These are phyloP conservation scores for Fremontodendron californicum DNA, from an alignment of 345 rosid genomes.

Conservation along the genomic window DNA sequence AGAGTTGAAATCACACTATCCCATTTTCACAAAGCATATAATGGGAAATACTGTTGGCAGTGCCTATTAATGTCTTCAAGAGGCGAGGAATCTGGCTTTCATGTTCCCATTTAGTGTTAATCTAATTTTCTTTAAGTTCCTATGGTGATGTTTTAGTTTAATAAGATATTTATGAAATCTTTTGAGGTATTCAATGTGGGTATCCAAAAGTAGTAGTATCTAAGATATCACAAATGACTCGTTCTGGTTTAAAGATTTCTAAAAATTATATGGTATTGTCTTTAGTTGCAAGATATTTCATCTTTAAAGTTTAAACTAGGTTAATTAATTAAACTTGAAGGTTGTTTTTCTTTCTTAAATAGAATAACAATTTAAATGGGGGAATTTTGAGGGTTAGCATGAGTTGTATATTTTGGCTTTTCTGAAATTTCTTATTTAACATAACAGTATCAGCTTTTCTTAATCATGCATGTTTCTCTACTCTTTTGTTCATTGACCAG, in stretches of 20 bases:
- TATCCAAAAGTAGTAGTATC: background rate
- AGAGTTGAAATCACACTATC: background rate
- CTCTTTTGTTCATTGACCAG: background rate
- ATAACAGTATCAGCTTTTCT: background rate
- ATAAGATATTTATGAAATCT: background rate
- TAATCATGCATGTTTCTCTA: constrained; percentile 1
- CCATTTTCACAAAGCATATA: background rate
- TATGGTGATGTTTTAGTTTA: background rate
- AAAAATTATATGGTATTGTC: background rate
- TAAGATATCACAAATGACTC: background rate
- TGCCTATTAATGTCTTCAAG: background rate
- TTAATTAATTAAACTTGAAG: background rate
- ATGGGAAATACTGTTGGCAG: background rate
- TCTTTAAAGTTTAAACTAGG: constrained; percentile 1
- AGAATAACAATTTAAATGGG: background rate
- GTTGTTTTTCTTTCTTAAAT: background rate
- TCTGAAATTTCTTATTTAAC: background rate
- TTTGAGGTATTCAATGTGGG: background rate
- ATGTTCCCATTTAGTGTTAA: background rate
- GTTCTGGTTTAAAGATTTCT: background rate
- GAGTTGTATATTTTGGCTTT: background rate
- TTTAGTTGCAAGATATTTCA: background rate
- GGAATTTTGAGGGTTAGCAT: background rate
- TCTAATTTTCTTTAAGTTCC: background rate
- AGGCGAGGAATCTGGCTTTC: background rate